Evolutionary conservation across 1,284 basidiomycete genomes (phyloP).

Genomic region (Anthracocystis panici-leucophaei): DNA sequence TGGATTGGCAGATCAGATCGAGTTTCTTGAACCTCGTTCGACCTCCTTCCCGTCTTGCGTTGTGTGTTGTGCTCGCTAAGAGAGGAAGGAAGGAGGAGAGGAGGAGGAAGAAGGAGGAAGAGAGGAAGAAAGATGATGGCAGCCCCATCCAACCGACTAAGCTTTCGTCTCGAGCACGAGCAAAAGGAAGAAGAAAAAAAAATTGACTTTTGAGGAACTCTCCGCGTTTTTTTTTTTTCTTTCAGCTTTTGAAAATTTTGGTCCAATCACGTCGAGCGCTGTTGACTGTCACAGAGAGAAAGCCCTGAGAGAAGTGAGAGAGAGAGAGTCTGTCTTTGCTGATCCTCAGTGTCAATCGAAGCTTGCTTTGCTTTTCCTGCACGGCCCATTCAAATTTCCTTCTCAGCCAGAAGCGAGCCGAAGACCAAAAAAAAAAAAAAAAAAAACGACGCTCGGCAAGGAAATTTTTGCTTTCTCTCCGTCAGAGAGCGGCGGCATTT

Average conservation of each 20-base stretch:
- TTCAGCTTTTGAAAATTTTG: background rate
- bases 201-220: background rate
- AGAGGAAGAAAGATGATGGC: slow-evolving; percentile 54
- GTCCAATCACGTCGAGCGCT: slow-evolving; percentile 5
- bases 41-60: slow-evolving; percentile 59
- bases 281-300: too few species aligned
- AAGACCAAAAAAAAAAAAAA: background rate
- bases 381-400: background rate
- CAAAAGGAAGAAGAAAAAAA: slow-evolving; percentile 3
- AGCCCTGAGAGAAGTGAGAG: background rate
- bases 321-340: background rate
- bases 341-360: slow-evolving; percentile 2
- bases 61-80: slow-evolving; percentile 51
- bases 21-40: slow-evolving; percentile 54
- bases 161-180: slow-evolving; percentile 8
- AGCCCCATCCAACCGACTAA: slow-evolving; percentile 35
- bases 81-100: slow-evolving; percentile 53
- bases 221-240: slow-evolving; percentile 1
- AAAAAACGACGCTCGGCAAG: slow-evolving; percentile 13
- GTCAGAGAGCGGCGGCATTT: slow-evolving; percentile 1
- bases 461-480: background rate
- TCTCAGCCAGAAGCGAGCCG: background rate
- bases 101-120: slow-evolving; percentile 50
- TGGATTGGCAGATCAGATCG: slow-evolving; percentile 53
- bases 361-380: background rate